phyloP scores from a whole-genome alignment of 2,329 filamentous ascomycete species.

The Diplodia mutila region DNA sequence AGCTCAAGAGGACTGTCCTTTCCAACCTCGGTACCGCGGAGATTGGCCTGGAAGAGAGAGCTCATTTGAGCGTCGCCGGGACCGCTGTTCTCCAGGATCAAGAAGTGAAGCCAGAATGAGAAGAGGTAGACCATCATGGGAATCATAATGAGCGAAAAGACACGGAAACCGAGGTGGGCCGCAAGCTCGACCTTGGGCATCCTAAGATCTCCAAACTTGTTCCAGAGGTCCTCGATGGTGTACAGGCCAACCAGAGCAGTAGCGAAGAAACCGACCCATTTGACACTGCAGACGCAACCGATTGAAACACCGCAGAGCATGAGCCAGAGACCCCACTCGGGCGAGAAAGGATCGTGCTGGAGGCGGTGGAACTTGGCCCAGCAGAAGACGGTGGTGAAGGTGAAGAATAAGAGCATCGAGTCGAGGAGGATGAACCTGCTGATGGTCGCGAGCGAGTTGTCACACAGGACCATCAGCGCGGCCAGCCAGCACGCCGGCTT shows the following conservation, averaged over 20 bases:
- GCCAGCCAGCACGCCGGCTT: constrained; percentile 91
- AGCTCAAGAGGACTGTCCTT: constrained; percentile 93
- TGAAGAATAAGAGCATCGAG: constrained; percentile 98
- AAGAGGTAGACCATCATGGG: constrained; percentile 92
- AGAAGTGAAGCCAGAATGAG: constrained; percentile 93
- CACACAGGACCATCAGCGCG: constrained; percentile 94
- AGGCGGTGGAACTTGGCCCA: constrained; percentile 96
- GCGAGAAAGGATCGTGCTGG: constrained; percentile 81
- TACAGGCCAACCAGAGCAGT: constrained; percentile 95
- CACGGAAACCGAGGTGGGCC: constrained; percentile 77
- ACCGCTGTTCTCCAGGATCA: constrained; percentile 88
- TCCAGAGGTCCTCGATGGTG: constrained; percentile 95
- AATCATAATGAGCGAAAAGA: constrained; percentile 84
- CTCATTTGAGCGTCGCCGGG: constrained; percentile 99
- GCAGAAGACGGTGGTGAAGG: constrained; percentile 95
- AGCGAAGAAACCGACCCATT: constrained; percentile 95
- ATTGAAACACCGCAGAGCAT: constrained; percentile 93
- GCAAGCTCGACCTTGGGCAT: constrained; percentile 78
- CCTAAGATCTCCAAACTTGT: constrained; percentile 92
- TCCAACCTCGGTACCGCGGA: constrained; percentile 90
- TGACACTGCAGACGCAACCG: constrained; percentile 97
- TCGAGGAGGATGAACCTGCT: constrained; percentile 97
- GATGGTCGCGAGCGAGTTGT: constrained; percentile 99
- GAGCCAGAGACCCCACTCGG: constrained; percentile 94
- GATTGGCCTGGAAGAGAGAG: constrained; percentile 96